Percentiles rank a stretch among this genome's conserved stretches.
Evolutionary conservation across 2,329 filamentous ascomycete genomes (phyloP).

Genomic region (Pestalotiopsis sp.): DNA sequence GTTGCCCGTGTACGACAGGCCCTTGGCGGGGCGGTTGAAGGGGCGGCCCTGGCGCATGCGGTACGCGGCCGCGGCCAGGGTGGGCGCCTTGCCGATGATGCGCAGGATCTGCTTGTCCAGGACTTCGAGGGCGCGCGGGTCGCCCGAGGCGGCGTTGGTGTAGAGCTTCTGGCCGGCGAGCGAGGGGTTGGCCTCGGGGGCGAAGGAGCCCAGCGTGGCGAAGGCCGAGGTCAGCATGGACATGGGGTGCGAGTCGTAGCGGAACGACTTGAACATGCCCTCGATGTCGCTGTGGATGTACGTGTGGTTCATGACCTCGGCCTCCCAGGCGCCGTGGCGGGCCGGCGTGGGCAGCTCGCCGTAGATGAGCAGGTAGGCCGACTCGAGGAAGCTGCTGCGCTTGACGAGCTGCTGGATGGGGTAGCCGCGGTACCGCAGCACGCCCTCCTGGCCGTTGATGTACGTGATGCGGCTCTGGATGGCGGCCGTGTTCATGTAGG

Average conservation of each 20-base stretch:
- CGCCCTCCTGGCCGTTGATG: conserved; percentile 54
- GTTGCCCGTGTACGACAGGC: conserved; percentile 57
- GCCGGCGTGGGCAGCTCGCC: conserved; percentile 49
- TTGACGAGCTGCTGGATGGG: conserved; percentile 53
- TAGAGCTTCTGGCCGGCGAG: conserved; percentile 53
- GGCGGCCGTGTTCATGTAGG: conserved; percentile 56
- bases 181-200: conserved; percentile 53
- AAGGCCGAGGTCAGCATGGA: conserved; percentile 53
- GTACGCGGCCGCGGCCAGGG: conserved; percentile 53
- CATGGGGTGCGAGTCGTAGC: conserved; percentile 56
- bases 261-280: conserved; percentile 53
- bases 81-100: conserved; percentile 54
- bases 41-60: conserved; percentile 54
- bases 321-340: conserved; percentile 44
- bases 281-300: conserved; percentile 52
- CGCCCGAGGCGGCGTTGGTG: conserved; percentile 44
- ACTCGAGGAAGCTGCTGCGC: conserved; percentile 52
- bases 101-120: conserved; percentile 56
- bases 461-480: conserved; percentile 53
- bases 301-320: conserved; percentile 54
- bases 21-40: conserved; percentile 50
- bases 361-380: conserved; percentile 53
- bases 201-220: conserved; percentile 51
- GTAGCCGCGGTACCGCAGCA: conserved; percentile 55
- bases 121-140: conserved; percentile 42